Percentiles rank a stretch among this genome's conserved stretches.
phyloP scores from a whole-genome alignment of 768 basidiomycete genomes.

The Auricularia sp. region DNA sequence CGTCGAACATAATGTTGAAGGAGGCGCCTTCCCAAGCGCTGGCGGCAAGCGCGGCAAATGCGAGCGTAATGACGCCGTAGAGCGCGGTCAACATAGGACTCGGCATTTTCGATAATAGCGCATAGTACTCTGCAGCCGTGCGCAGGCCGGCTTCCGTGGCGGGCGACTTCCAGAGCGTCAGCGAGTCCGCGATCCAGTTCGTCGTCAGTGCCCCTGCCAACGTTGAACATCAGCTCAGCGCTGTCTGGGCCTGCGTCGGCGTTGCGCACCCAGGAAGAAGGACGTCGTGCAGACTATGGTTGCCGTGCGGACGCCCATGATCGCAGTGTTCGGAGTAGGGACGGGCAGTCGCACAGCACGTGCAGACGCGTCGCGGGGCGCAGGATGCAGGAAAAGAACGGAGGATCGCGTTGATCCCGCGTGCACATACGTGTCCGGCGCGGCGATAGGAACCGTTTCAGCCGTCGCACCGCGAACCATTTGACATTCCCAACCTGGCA shows the following conservation, averaged over 20 bases:
- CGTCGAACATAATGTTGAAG: constrained; percentile 86
- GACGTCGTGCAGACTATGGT: constrained; percentile 70
- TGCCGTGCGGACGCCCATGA: constrained; percentile 64
- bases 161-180: constrained; percentile 83
- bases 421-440: too few relatives aligned
- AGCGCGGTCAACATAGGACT: constrained; percentile 47
- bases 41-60: constrained; percentile 62
- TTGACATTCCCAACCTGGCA: too few relatives aligned
- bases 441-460: too few relatives aligned
- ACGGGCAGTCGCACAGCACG: not conserved
- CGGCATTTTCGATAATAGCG: constrained; percentile 62
- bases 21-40: constrained; percentile 69
- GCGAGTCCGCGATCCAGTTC: constrained; percentile 88
- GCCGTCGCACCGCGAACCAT: too few relatives aligned
- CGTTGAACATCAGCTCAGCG: too few relatives aligned
- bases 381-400: too few relatives aligned
- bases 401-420: too few relatives aligned
- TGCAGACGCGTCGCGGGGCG: too few relatives aligned
- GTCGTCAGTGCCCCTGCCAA: constrained; percentile 66
- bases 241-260: not conserved
- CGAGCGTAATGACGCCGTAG: constrained; percentile 44
- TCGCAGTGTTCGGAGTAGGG: constrained; percentile 2
- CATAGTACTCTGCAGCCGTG: constrained; percentile 76
- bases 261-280: constrained; percentile 59
- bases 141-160: constrained; percentile 72